phyloP scores from a whole-genome alignment of 495 filamentous ascomycete genomes.

The Glutinoglossum americanum region DNA sequence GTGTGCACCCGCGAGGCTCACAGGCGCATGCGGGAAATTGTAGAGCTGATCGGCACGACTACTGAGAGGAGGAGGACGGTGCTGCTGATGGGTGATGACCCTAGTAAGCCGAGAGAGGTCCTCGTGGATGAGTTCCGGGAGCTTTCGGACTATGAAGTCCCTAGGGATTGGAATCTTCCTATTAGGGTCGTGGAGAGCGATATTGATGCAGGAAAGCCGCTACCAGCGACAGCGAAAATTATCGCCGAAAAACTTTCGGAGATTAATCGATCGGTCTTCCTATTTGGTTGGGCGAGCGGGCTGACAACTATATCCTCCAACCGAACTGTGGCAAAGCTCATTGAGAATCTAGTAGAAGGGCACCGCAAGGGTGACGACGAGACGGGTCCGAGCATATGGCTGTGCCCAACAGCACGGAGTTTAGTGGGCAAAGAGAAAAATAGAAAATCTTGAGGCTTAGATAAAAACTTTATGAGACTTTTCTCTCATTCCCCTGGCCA shows the following conservation, averaged over 20 bases:
- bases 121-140: constrained; percentile 9
- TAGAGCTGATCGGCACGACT: constrained; percentile 40
- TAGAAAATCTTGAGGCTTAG: constrained; percentile 6
- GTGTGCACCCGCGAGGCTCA: constrained; percentile 43
- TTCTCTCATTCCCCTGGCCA: background rate
- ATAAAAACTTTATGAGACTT: background rate
- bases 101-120: background rate
- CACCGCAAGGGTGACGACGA: constrained; percentile 9
- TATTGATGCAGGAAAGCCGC: constrained; percentile 1
- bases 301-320: constrained; percentile 47
- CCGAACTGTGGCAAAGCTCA: constrained; percentile 37
- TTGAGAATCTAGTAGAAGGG: constrained; percentile 30
- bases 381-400: constrained; percentile 35
- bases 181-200: constrained; percentile 12
- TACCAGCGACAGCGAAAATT: background rate
- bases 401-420: constrained; percentile 40
- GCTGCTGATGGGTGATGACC: constrained; percentile 26
- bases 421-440: constrained; percentile 41
- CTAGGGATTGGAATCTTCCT: constrained; percentile 12
- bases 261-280: constrained; percentile 45
- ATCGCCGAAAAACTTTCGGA: constrained; percentile 24
- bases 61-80: constrained; percentile 34
- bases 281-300: constrained; percentile 40
- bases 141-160: constrained; percentile 12
- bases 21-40: constrained; percentile 41